These are phyloP conservation scores for Trichoderma parareesei DNA, from an alignment of 495 filamentous ascomycete species.

Conservation along the genomic window DNA sequence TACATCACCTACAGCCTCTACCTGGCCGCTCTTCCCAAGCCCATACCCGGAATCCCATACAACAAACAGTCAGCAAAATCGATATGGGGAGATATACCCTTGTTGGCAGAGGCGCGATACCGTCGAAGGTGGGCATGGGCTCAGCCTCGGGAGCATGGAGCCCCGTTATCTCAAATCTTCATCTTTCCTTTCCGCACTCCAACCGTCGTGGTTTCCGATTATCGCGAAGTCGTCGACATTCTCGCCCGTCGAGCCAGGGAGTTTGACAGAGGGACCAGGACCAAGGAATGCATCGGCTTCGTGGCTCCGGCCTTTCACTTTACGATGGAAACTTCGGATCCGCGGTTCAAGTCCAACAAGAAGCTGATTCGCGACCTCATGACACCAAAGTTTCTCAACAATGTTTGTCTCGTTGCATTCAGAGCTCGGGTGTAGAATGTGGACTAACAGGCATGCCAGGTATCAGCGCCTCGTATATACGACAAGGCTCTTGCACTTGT, in stretches of 20 bases:
- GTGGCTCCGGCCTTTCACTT: constrained; percentile 16
- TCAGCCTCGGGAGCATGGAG: constrained; percentile 20
- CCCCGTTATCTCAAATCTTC: constrained; percentile 33
- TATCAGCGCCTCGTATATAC: constrained; percentile 22
- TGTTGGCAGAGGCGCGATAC: constrained; percentile 10
- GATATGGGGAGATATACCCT: constrained; percentile 25
- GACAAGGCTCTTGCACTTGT: constrained; percentile 17
- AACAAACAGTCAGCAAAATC: constrained; percentile 21
- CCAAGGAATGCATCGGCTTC: constrained; percentile 11
- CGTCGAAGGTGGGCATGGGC: constrained; percentile 14
- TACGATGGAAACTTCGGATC: constrained; percentile 12
- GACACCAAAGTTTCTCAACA: constrained; percentile 19
- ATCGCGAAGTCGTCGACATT: constrained; percentile 32
- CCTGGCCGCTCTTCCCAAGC: constrained; percentile 16
- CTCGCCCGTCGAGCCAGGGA: constrained; percentile 31
- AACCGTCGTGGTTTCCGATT: constrained; percentile 32
- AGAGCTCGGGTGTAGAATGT: neutral
- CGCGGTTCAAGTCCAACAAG: constrained; percentile 14
- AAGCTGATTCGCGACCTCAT: constrained; percentile 19
- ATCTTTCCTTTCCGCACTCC: constrained; percentile 27
- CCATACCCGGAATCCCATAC: constrained; percentile 30
- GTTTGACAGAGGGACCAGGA: constrained; percentile 26
- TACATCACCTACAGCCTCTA: neutral
- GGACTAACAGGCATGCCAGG: constrained; percentile 11
- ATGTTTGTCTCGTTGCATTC: neutral